Conservation (phyloP, 2,329 filamentous ascomycete genomes). For the Balansia obtecta region DNA sequence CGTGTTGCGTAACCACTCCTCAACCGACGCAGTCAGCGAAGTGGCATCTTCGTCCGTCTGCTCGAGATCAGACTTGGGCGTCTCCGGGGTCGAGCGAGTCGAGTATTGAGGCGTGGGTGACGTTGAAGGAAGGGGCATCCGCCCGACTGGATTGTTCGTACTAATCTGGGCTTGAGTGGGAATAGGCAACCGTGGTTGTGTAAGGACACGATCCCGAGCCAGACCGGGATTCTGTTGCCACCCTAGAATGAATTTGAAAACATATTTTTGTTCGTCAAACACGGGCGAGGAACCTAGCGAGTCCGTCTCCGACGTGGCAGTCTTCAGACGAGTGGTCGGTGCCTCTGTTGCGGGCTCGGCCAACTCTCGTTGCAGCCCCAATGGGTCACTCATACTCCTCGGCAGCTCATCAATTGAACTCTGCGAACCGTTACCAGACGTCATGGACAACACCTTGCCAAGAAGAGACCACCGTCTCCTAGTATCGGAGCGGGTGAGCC, state of each 20-base stretch:
- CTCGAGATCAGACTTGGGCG: background rate
- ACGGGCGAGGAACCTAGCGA: constrained; percentile 43
- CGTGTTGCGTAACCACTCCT: constrained; percentile 14
- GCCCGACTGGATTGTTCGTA: constrained; percentile 13
- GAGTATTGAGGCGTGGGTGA: constrained; percentile 6
- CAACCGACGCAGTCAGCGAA: constrained; percentile 19
- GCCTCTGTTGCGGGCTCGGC: background rate
- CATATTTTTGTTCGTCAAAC: constrained; percentile 44
- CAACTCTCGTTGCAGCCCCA: background rate
- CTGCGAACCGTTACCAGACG: constrained; percentile 11
- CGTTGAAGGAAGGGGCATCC: constrained; percentile 21
- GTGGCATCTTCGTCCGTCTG: background rate
- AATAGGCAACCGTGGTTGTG: constrained; percentile 54
- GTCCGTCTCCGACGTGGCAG: constrained; percentile 34
- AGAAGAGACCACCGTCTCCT: constrained; percentile 54
- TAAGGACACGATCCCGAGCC: constrained; percentile 49
- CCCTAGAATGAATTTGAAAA: constrained; percentile 65
- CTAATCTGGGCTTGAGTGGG: constrained; percentile 55
- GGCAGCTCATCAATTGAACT: background rate
- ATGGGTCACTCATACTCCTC: constrained; percentile 1
- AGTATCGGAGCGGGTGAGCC: constrained; percentile 22
- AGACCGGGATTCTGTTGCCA: constrained; percentile 45
- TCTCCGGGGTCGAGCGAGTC: background rate
- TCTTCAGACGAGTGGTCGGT: constrained; percentile 12
- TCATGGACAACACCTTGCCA: constrained; percentile 45